Conservation (phyloP, 2,329 filamentous ascomycete species). For the Kalmusia sp. region DNA sequence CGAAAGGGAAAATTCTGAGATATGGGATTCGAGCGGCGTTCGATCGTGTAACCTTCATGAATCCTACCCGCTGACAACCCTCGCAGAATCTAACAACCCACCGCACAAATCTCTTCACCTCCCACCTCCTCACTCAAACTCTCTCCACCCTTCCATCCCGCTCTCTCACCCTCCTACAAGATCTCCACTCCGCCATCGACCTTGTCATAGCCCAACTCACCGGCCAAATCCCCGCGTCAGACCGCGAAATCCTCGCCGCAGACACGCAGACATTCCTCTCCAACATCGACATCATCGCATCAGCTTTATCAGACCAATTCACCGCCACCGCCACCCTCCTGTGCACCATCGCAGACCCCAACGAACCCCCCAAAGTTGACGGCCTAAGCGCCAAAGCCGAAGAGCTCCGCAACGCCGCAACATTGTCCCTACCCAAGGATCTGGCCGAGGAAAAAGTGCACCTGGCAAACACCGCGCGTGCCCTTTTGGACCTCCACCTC, state of each 20-base stretch:
- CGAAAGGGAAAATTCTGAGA: background rate
- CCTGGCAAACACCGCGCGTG: constrained; percentile 41
- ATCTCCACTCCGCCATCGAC: constrained; percentile 53
- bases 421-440: constrained; percentile 22
- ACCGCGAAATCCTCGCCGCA: constrained; percentile 48
- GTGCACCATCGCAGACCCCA: constrained; percentile 39
- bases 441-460: constrained; percentile 38
- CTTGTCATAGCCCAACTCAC: constrained; percentile 50
- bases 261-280: constrained; percentile 51
- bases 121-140: constrained; percentile 42
- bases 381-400: constrained; percentile 19
- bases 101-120: constrained; percentile 40
- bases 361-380: constrained; percentile 15
- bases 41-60: background rate
- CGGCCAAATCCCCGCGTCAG: constrained; percentile 42
- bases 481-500: constrained; percentile 47
- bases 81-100: constrained; percentile 46
- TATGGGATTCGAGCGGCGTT: background rate
- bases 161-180: constrained; percentile 46
- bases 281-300: constrained; percentile 44
- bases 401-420: constrained; percentile 18
- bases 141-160: constrained; percentile 44
- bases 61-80: background rate
- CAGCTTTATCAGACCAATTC: constrained; percentile 44
- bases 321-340: constrained; percentile 37